These are phyloP conservation scores for Colletotrichum spaethianum DNA, from an alignment of 2,329 filamentous ascomycete species.

Conservation along the genomic window DNA sequence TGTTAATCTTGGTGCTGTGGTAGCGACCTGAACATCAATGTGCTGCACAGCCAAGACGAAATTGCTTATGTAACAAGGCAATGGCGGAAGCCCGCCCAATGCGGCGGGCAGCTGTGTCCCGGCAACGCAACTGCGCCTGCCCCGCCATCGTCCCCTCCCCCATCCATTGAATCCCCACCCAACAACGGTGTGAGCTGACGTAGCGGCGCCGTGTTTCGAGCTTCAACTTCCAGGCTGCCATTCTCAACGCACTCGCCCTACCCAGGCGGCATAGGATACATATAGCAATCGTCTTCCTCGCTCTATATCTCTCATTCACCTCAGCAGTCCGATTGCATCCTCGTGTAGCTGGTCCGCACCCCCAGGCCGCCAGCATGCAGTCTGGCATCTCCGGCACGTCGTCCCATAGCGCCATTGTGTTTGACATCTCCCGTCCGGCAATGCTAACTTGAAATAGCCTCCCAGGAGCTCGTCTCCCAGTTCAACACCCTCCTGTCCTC, in stretches of 20 bases:
- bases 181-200: slow-evolving; percentile 28
- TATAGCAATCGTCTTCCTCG: too few species aligned
- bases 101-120: not conserved
- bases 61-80: not conserved
- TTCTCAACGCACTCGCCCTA: not conserved
- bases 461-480: slow-evolving; percentile 80
- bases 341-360: not conserved
- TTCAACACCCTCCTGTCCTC: slow-evolving; percentile 79
- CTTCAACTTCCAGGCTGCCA: slow-evolving; percentile 18
- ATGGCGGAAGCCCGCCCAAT: slow-evolving; percentile 26
- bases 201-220: slow-evolving; percentile 29
- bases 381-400: slow-evolving; percentile 80
- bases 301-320: not conserved
- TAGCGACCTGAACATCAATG: not conserved
- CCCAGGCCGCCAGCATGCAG: slow-evolving; percentile 69
- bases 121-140: slow-evolving; percentile 1
- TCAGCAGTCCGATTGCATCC: not conserved
- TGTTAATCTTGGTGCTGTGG: not conserved
- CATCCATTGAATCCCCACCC: slow-evolving; percentile 11
- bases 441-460: slow-evolving; percentile 66
- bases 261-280: not conserved
- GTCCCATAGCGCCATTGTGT: not conserved
- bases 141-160: slow-evolving; percentile 5
- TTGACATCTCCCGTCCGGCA: not conserved
- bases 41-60: fast-evolving